Evolutionary conservation across 345 rosid genomes (phyloP), one percentile per base, ranked within the genome.

Genomic region (Arabidopsis arenosa): DNA sequence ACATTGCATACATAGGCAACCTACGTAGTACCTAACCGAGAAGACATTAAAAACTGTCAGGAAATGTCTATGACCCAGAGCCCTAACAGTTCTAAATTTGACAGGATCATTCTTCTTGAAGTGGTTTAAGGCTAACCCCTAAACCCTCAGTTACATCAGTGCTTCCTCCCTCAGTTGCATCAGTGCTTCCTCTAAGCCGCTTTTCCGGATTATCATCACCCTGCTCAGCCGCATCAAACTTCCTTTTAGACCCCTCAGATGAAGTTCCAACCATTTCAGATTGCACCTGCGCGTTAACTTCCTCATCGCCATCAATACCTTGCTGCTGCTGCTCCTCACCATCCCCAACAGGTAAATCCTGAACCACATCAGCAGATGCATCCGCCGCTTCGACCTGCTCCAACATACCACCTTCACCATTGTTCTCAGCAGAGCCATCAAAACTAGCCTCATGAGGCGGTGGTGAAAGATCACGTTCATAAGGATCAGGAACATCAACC

Each of bases 401-500:
- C 21, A 12, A 17, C 0, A 3, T 14, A 15, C 51, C 67, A 18
- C 37, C 30, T 47, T 71, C 59, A 23, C 37, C 48, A 13, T 23
- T 9, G 26, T 35, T 36, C 75, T 35, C 75, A 59, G n/a, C 48
- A 58, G 11, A 58, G 0, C 57, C 75, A 60, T 72, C 59, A 48
- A 2, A 32, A 6, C 28, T 60, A 6, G 17, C 5, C 8, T 61
- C 76, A 4, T 8, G 61, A 49, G 69, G 68, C 32, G 53, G 68
- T 39, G 61, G 68, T 5, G 61, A 61, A 28, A 72, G 68, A 72
- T 53, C 3, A 62, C 32, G 62, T 2, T 40, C 76, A 51, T 51
- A 3, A 61, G 77, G 70, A 41, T 73, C 77, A 73, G 77, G 77
- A 54, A 73, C 70, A 73, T 73, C 77, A 43, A 73, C 63, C 70